Conservation (phyloP, 164 flowering plant species). For the Kingdonia uniflora region DNA sequence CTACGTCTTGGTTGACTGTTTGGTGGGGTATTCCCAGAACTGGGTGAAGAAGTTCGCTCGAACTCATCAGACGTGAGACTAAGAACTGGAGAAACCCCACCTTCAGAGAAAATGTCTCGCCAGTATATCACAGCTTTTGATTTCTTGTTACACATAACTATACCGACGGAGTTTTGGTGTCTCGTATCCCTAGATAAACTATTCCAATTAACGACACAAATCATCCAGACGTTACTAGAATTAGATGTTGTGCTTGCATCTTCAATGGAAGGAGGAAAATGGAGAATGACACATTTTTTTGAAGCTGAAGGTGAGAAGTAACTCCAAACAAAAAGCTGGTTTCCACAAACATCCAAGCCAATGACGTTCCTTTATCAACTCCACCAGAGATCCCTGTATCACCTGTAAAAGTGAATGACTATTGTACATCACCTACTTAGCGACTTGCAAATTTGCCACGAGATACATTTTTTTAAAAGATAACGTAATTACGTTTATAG, state of each 20-base stretch:
- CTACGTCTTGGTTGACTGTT: constrained; percentile 20
- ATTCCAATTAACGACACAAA: constrained; percentile 56
- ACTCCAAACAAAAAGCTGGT: constrained; percentile 65
- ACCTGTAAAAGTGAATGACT: constrained; percentile 26
- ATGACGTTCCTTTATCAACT: constrained; percentile 59
- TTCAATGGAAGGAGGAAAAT: constrained; percentile 36
- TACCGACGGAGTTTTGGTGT: constrained; percentile 39
- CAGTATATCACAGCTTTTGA: constrained; percentile 53
- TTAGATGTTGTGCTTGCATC: constrained; percentile 18
- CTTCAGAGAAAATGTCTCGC: constrained; percentile 51
- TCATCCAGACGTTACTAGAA: constrained; percentile 41
- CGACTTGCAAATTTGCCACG: no score
- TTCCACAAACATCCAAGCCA: constrained; percentile 73
- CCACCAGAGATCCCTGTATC: constrained; percentile 60
- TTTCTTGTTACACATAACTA: constrained; percentile 51
- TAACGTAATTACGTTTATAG: no score
- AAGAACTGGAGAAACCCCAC: constrained; percentile 19
- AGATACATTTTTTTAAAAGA: no score
- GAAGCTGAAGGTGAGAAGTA: constrained; percentile 49
- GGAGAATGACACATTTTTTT: constrained; percentile 46
- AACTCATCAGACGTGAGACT: constrained; percentile 33
- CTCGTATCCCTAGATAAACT: constrained; percentile 9
- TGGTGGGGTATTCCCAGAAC: constrained; percentile 20
- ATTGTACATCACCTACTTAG: neutral
- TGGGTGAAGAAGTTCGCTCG: constrained; percentile 19